These are phyloP conservation scores for Chrysoporthe puriensis DNA, from an alignment of 2,329 filamentous ascomycete species.

Conservation along the genomic window DNA sequence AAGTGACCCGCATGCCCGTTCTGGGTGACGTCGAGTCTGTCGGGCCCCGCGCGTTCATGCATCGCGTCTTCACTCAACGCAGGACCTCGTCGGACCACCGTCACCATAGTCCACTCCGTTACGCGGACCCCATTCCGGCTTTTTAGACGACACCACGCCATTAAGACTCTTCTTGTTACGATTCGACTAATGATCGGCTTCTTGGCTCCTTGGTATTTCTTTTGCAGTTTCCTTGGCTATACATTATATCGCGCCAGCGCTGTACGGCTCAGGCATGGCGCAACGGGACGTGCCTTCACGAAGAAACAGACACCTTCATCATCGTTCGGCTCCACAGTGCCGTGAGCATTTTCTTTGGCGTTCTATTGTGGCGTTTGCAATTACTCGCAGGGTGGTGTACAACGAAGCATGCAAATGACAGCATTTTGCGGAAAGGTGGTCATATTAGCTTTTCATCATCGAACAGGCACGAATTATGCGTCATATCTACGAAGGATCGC, in stretches of 20 bases:
- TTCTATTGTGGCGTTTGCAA: background rate
- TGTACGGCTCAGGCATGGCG: constrained; percentile 3
- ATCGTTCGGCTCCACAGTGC: constrained; percentile 11
- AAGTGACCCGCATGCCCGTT: constrained; percentile 46
- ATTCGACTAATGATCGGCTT: background rate
- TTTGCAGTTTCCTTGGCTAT: background rate
- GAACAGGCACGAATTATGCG: background rate
- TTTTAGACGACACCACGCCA: constrained; percentile 27
- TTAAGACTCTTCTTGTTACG: background rate
- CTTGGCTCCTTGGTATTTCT: background rate
- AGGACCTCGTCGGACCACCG: constrained; percentile 31
- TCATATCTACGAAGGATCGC: background rate
- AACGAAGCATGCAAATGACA: background rate
- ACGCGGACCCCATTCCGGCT: constrained; percentile 31
- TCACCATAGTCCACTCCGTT: constrained; percentile 32
- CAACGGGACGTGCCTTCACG: background rate
- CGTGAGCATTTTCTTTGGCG: constrained; percentile 2
- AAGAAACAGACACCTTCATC: constrained; percentile 7
- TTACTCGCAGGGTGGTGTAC: background rate
- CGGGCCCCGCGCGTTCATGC: constrained; percentile 41
- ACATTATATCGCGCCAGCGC: background rate
- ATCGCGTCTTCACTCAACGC: constrained; percentile 40
- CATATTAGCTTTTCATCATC: background rate
- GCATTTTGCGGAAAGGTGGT: background rate
- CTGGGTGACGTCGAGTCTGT: constrained; percentile 43